Evolutionary conservation across 352 stramenopile species (phyloP), one percentile per base, ranked within the genome.

Genomic region (Globisporangium emineosum): DNA sequence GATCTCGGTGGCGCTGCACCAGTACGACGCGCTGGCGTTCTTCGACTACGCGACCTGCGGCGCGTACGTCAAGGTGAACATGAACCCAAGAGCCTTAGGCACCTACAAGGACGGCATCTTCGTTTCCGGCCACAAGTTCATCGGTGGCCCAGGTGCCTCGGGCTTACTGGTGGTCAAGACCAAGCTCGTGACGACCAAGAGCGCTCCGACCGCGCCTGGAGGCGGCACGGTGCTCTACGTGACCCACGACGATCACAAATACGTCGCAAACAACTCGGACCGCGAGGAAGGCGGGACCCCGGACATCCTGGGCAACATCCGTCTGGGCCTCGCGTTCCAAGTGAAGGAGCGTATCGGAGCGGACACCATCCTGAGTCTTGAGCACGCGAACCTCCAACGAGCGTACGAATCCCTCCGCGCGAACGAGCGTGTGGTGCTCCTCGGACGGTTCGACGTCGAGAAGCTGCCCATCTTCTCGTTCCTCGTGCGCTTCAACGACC

Each of bases 121-220:
- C 73, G 91, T 99, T 61, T 98, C 85, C 2, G 90, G 92, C 3
- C 97, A 99, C 83, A 99, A 99, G 76, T 96, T 99, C 55, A 66
- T 98, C 13, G 97, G 97, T 37, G 97, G 97, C 8, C 87, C 90
- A 0, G 91, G 89, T 12, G 96, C 91, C 6, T 91, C 96, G 4
- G 96, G 96, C 19, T 90, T 99, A 4, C 79, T 99, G 19, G 83
- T 99, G 2, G 76, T 98, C 7, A 99, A 99, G 70, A 96, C 98
- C 88, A 69, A 71, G 3, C 67, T 94, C n/a, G 73, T 94, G 13
- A 61, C 40, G 5, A 21, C 10, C 21, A 93, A 90, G 52, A 70
- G 76, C 19, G 74, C 84, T n/a, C 88, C 88, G 8, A 84, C 79
- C 10, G 65, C 70, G 13, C 77, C 78, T 10, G 66, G 88, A 59